A percentile compares a stretch with the other conserved stretches of the same genome.
Conservation (phyloP, 2,329 filamentous ascomycete genomes). For the Epichloe glyceriae region DNA sequence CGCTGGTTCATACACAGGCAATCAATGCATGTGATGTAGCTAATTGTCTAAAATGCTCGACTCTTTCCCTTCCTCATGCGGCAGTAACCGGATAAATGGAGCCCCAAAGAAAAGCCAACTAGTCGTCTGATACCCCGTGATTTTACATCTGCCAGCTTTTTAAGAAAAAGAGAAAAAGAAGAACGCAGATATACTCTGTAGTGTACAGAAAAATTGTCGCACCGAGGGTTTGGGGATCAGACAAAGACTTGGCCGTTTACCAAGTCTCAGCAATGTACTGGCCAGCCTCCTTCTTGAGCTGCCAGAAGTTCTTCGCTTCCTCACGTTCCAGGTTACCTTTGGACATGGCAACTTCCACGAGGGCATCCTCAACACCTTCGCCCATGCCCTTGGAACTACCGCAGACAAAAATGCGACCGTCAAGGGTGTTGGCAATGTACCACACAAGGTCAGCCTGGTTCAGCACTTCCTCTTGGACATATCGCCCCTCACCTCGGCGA, state of each 20-base stretch:
- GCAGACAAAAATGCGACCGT: conserved; percentile 92
- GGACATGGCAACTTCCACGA: conserved; percentile 82
- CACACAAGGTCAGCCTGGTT: conserved; percentile 93
- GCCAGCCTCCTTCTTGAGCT: conserved; percentile 77
- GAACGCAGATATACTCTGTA: not conserved
- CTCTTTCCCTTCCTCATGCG: not conserved
- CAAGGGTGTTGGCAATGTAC: conserved; percentile 94
- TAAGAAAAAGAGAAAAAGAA: not conserved
- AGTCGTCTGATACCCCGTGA: not conserved
- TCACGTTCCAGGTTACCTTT: conserved; percentile 78
- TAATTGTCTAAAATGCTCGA: not conserved
- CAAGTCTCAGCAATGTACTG: conserved; percentile 87
- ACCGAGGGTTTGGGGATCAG: not conserved
- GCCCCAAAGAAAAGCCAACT: not conserved
- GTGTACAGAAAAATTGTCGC: not conserved
- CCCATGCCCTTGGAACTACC: conserved; percentile 95
- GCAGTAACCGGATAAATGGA: not conserved
- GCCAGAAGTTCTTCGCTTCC: conserved; percentile 81
- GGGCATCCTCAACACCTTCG: conserved; percentile 79
- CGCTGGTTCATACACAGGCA: not conserved
- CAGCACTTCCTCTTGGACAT: conserved; percentile 90
- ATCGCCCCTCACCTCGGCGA: conserved; percentile 65
- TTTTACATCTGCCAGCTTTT: not conserved
- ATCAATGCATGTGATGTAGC: not conserved
- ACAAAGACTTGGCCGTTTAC: conserved; percentile 22